Conservation (phyloP, 2,329 filamentous ascomycete genomes). For the Botrytis elliptica region DNA sequence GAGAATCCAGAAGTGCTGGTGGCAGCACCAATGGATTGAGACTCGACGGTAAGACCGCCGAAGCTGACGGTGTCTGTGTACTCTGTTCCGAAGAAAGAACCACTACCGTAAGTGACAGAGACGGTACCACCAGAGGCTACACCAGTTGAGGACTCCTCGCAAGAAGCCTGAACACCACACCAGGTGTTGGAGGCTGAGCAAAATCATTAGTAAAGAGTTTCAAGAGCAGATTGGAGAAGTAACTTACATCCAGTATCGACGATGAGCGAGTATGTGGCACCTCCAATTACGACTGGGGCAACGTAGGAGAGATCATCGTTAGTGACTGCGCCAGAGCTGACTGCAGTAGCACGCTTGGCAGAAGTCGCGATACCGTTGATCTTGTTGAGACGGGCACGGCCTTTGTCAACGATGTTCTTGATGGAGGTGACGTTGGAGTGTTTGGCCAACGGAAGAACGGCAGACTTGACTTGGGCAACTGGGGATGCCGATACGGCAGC, state of each 20-base stretch:
- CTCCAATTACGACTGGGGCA: neutral
- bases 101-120: neutral
- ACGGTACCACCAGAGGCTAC: neutral
- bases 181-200: neutral
- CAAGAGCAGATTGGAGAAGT: neutral
- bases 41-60: neutral
- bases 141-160: neutral
- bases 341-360: neutral
- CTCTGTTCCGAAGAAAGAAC: neutral
- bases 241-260: neutral
- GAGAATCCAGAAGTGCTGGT: neutral
- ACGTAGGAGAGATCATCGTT: neutral
- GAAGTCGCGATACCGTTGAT: neutral
- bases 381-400: neutral
- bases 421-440: neutral
- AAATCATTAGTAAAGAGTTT: neutral
- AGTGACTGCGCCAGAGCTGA: neutral
- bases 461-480: neutral
- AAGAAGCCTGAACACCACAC: neutral
- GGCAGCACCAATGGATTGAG: neutral
- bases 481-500: neutral
- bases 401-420: neutral
- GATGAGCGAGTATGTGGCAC: neutral
- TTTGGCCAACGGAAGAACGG: neutral
- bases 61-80: neutral